Percentiles rank a stretch among this genome's conserved stretches.
These are phyloP conservation scores for Cladobotryum protrusum DNA, from an alignment of 2,329 filamentous ascomycete species.

Conservation along the genomic window DNA sequence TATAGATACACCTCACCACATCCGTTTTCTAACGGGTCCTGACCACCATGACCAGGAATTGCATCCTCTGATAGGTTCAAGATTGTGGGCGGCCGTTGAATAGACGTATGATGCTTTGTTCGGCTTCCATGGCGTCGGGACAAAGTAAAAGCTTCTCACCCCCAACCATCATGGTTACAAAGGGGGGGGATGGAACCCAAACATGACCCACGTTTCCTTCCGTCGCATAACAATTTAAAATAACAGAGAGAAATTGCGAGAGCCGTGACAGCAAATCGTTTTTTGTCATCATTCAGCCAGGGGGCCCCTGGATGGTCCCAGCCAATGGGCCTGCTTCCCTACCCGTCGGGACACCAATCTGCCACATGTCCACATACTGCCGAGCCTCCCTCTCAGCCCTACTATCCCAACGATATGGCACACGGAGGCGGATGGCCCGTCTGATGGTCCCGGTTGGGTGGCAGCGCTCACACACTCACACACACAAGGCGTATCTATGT, in stretches of 20 bases:
- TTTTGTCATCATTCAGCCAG: constrained; percentile 6
- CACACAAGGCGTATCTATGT: too few relatives aligned
- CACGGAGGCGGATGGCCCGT: not conserved
- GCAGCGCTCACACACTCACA: not conserved
- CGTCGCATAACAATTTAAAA: not conserved
- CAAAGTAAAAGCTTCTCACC: too few relatives aligned
- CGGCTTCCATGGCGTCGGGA: too few relatives aligned
- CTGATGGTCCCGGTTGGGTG: not conserved
- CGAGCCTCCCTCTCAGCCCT: constrained; percentile 11
- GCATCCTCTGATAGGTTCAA: too few relatives aligned
- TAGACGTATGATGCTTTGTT: too few relatives aligned
- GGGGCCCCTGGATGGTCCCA: not conserved
- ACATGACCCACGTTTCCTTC: too few relatives aligned
- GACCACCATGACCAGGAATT: too few relatives aligned
- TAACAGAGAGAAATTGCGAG: not conserved
- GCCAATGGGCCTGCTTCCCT: constrained; percentile 10
- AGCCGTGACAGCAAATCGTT: not conserved
- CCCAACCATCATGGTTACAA: too few relatives aligned
- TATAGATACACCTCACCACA: too few relatives aligned
- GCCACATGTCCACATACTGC: constrained; percentile 11
- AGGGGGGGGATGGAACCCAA: too few relatives aligned
- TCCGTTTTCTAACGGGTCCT: too few relatives aligned
- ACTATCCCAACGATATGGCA: constrained; percentile 10
- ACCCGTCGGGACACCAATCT: constrained; percentile 10
- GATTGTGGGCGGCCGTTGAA: too few relatives aligned